phyloP scores from a whole-genome alignment of 805 yeast genomes.

The Saturnispora silvae region DNA sequence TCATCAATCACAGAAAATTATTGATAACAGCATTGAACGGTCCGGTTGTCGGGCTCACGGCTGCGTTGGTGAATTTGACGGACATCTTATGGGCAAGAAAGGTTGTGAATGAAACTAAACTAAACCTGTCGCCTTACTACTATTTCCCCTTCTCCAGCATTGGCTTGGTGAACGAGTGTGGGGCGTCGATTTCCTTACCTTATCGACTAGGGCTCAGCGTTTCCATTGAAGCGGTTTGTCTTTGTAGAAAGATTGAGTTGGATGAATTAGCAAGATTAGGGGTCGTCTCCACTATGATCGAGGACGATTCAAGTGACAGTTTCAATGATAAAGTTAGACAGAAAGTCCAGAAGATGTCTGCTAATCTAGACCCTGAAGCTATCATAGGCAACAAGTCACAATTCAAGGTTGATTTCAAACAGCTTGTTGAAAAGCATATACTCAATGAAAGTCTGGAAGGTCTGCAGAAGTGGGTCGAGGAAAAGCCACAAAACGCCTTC shows the following conservation, averaged over 20 bases:
- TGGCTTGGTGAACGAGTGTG: slow-evolving; percentile 80
- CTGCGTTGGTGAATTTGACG: slow-evolving; percentile 64
- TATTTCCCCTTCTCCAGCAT: slow-evolving; percentile 72
- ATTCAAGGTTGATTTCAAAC: slow-evolving; percentile 26
- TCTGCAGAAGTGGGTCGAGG: slow-evolving; percentile 56
- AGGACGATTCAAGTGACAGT: slow-evolving; percentile 26
- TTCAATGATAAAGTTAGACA: slow-evolving; percentile 33
- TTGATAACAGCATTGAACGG: slow-evolving; percentile 73
- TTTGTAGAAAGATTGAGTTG: slow-evolving; percentile 55
- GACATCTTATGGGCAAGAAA: slow-evolving; percentile 56
- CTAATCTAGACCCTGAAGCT: slow-evolving; percentile 35
- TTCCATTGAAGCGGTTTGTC: slow-evolving; percentile 62
- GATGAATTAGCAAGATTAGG: slow-evolving; percentile 47
- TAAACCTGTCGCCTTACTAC: slow-evolving; percentile 26
- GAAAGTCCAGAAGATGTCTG: slow-evolving; percentile 27
- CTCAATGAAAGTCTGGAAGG: slow-evolving; percentile 63
- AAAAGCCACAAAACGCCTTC: slow-evolving; percentile 55
- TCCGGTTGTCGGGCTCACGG: slow-evolving; percentile 72
- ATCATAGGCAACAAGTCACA: slow-evolving; percentile 36
- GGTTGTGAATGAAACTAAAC: background rate
- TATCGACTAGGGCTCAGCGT: slow-evolving; percentile 61
- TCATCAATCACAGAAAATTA: slow-evolving; percentile 61
- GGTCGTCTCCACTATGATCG: slow-evolving; percentile 49
- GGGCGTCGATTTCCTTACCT: slow-evolving; percentile 56
- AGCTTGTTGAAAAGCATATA: slow-evolving; percentile 37